Conservation (phyloP, 139 green algal genomes). For the Coelastrella sp. region DNA sequence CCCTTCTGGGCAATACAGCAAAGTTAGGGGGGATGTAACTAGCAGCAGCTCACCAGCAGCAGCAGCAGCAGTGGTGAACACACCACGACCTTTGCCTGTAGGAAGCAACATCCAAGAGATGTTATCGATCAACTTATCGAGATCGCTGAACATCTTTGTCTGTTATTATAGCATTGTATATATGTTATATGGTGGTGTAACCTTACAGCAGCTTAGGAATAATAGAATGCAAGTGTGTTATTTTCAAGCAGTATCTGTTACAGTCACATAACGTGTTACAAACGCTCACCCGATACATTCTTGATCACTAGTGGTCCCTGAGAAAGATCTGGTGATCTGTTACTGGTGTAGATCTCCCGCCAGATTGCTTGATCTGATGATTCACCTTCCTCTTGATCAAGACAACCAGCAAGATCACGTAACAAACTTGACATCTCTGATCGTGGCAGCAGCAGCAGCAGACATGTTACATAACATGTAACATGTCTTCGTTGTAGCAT, state of each 20-base stretch:
- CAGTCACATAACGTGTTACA: too few species aligned
- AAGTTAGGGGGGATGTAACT: slow-evolving; percentile 26
- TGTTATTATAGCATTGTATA: too few species aligned
- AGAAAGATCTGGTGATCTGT: neutral
- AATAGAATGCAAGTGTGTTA: too few species aligned
- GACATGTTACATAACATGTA: neutral
- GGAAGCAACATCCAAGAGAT: neutral
- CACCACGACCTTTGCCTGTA: slow-evolving; percentile 44
- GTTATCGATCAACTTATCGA: too few species aligned
- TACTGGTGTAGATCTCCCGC: slow-evolving; percentile 34
- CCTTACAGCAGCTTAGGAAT: too few species aligned
- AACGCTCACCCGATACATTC: neutral
- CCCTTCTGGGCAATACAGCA: slow-evolving; percentile 46
- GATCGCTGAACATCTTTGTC: too few species aligned
- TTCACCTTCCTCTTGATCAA: neutral
- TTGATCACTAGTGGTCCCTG: slow-evolving; percentile 24
- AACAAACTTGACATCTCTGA: slow-evolving; percentile 1
- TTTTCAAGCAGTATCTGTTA: too few species aligned
- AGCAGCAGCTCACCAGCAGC: slow-evolving; percentile 35
- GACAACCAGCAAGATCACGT: slow-evolving; percentile 7
- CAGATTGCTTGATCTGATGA: neutral
- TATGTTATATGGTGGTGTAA: too few species aligned
- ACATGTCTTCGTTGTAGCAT: neutral
- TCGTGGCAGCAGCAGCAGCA: neutral
- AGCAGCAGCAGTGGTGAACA: slow-evolving; percentile 22